Conservation (phyloP, 129 eudicot species). For the Apium graveolens region DNA sequence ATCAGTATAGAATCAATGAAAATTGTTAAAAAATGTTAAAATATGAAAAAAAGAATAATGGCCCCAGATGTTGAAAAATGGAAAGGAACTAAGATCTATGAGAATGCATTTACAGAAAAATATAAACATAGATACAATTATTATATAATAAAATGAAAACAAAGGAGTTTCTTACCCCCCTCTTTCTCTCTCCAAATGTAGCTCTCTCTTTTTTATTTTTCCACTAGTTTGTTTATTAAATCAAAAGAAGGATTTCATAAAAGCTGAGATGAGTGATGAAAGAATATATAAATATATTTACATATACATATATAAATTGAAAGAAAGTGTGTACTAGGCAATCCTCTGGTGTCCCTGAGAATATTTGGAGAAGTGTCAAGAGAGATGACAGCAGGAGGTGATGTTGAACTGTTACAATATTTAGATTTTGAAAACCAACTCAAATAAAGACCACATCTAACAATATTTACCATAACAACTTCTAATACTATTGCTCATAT, state of each 20-base stretch:
- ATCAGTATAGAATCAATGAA: constrained; percentile 18
- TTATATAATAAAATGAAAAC: constrained; percentile 25
- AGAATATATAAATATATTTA: constrained; percentile 15
- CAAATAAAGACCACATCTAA: neutral
- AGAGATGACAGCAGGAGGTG: constrained; percentile 41
- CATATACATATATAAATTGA: neutral
- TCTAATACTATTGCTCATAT: neutral
- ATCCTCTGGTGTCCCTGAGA: constrained; percentile 48
- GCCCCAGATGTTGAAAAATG: constrained; percentile 27
- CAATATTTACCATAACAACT: neutral
- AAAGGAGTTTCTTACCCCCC: constrained; percentile 30
- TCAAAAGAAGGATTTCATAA: constrained; percentile 36
- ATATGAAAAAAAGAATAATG: neutral
- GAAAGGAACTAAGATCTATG: constrained; percentile 53
- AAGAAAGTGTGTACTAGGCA: constrained; percentile 27
- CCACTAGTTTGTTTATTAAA: constrained; percentile 31
- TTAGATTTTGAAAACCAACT: neutral
- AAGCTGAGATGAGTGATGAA: constrained; percentile 18
- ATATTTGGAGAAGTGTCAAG: constrained; percentile 42
- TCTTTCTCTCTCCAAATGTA: constrained; percentile 31
- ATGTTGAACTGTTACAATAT: constrained; percentile 30
- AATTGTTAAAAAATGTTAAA: neutral
- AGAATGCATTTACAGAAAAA: constrained; percentile 26
- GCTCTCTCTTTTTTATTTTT: constrained; percentile 32
- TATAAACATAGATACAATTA: neutral